Base-by-base conservation (phyloP, 805 yeast genomes). In the Candida broadrunensis region DNA sequence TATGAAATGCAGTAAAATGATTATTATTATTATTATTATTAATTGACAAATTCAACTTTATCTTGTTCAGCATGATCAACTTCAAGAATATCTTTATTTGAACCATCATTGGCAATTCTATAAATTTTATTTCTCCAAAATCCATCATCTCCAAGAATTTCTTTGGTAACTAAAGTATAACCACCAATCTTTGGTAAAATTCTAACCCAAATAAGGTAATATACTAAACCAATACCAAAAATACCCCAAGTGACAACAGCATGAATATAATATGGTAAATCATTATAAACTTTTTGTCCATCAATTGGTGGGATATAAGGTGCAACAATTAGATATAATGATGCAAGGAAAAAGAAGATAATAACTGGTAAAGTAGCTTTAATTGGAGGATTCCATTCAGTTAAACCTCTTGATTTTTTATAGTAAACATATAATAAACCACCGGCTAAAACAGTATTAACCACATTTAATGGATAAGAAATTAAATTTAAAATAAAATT, bases 231-330 rank as follows among this genome's bases (percentile, higher is more conserved):
- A 36, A 80, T 57, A 12, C 72, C 83, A 51, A 83, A 81, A 35
- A 86, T 71, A 48, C 84, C 89, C 81, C 88, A 77, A 11, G 89
- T 82, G n/a, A 84, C 87, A 37, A 85, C 93, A 56, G 88, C 81
- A 59, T 85, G 90, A 42, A 81, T 72, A 73, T 80, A 86, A 65
- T 86, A 86, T 21, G 95, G 95, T 52, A 86, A 66, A 37, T 59
- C 49, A n/a, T 77, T 61, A 70, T 86, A 86, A 39, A 86, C 89
- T 27, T 74, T 70, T 63, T 84, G 83, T 26, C 83, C 85, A 15
- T 54, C 69, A 16, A 70, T 56, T 36, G 95, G 95, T 34, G 93
- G 88, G 46, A 86, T 73, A 56, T 83, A 86, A 37, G 95, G 95
- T 24, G 91, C 90, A 42, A 78, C 76, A 39, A 85, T 73, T 53